Percentiles rank a stretch among this genome's conserved stretches.
Conservation (phyloP, 2,329 filamentous ascomycete species). For the Aureobasidium mangrovei region DNA sequence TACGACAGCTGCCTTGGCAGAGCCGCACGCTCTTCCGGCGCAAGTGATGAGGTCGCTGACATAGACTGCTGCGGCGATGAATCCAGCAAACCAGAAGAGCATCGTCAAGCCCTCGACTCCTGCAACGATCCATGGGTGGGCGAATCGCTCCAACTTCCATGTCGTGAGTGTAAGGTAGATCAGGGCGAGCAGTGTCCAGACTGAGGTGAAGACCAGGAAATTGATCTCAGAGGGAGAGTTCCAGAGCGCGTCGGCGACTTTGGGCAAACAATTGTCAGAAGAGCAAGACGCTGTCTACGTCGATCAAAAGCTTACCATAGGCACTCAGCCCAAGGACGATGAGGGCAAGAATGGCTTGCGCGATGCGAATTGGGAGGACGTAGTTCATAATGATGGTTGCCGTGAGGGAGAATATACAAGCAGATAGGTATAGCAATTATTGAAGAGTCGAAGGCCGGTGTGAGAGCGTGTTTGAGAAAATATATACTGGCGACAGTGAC, state of each 20-base stretch:
- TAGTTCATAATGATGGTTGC: conserved; percentile 6
- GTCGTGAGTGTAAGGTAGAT: conserved; percentile 62
- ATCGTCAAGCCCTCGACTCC: conserved; percentile 63
- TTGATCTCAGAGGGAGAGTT: conserved; percentile 50
- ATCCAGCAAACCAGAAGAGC: conserved; percentile 85
- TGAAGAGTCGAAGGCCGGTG: background rate
- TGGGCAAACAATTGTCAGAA: background rate
- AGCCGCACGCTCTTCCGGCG: conserved; percentile 47
- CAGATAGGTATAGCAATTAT: background rate
- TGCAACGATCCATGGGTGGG: conserved; percentile 58
- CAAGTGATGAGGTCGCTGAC: conserved; percentile 49
- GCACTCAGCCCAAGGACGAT: conserved; percentile 67
- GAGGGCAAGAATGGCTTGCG: conserved; percentile 59
- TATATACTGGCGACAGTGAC: conserved; percentile 4
- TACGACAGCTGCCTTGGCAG: conserved; percentile 54
- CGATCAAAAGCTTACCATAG: conserved; percentile 49
- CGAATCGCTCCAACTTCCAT: conserved; percentile 33
- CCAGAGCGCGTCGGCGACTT: conserved; percentile 40
- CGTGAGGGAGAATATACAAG: background rate
- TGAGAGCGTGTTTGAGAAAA: background rate
- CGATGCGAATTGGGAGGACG: conserved; percentile 43
- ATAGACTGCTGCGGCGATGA: conserved; percentile 64
- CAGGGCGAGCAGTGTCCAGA: conserved; percentile 66
- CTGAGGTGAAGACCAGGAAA: conserved; percentile 70
- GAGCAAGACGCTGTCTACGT: background rate